Percentiles rank a stretch among this genome's conserved stretches.
Evolutionary conservation across 495 filamentous ascomycete species (phyloP).

Genomic region (Apiosordaria backusii): DNA sequence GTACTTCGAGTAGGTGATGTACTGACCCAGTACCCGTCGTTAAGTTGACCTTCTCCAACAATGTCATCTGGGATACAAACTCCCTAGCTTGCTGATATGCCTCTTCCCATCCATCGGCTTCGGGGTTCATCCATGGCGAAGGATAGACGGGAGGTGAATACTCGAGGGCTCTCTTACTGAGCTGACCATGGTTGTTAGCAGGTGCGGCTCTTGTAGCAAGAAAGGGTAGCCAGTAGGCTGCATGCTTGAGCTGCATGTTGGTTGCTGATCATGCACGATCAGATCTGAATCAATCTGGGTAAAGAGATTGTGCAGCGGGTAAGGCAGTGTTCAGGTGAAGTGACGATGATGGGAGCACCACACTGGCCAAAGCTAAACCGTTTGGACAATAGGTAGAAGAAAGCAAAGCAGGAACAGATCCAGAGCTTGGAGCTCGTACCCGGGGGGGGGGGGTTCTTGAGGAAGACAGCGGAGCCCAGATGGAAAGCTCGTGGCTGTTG

Average conservation of each 20-base stretch:
- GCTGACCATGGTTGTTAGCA: slow-evolving; percentile 27
- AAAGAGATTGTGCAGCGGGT: slow-evolving; percentile 17
- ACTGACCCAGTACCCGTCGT: slow-evolving; percentile 79
- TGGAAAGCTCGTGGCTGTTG: background rate
- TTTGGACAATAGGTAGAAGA: background rate
- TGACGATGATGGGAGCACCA: too few relatives aligned
- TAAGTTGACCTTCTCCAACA: slow-evolving; percentile 89
- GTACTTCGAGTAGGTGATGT: background rate
- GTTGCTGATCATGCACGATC: slow-evolving; percentile 16
- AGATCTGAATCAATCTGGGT: slow-evolving; percentile 14
- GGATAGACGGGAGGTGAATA: slow-evolving; percentile 66
- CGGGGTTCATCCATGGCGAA: slow-evolving; percentile 73
- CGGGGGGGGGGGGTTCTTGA: too few relatives aligned
- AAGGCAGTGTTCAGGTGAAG: slow-evolving; percentile 8
- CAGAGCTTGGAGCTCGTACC: background rate
- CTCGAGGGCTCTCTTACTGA: slow-evolving; percentile 27
- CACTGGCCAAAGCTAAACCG: background rate
- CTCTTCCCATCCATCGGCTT: slow-evolving; percentile 69
- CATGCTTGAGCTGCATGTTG: slow-evolving; percentile 27
- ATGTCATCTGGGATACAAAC: slow-evolving; percentile 79
- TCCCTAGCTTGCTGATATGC: slow-evolving; percentile 72
- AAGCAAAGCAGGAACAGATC: background rate
- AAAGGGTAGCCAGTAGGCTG: slow-evolving; percentile 21
- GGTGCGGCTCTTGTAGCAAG: slow-evolving; percentile 11
- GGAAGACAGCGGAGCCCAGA: background rate